phyloP scores from a whole-genome alignment of 495 filamentous ascomycete genomes.

The Xylaria bambusicola region DNA sequence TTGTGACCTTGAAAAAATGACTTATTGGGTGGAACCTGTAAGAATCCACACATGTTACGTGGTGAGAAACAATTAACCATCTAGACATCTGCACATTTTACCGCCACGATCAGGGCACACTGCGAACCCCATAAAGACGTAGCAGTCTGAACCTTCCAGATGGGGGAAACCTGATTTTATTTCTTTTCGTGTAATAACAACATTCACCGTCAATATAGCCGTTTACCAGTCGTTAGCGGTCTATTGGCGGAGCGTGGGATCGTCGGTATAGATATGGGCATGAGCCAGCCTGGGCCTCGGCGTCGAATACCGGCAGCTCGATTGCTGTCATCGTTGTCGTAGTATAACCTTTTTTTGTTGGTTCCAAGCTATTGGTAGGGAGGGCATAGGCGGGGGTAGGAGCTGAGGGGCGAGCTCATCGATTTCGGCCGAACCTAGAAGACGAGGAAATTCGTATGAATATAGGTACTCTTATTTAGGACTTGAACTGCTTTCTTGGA shows the following conservation, averaged over 20 bases:
- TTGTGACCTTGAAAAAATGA: constrained; percentile 10
- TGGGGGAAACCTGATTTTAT: constrained; percentile 40
- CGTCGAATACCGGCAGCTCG: constrained; percentile 12
- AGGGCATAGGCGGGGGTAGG: constrained; percentile 25
- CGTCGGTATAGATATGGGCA: constrained; percentile 18
- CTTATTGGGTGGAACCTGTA: constrained; percentile 21
- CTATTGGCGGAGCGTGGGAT: constrained; percentile 21
- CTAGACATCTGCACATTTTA: constrained; percentile 34
- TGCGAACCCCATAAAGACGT: constrained; percentile 13
- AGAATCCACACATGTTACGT: constrained; percentile 33
- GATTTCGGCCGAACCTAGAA: constrained; percentile 90
- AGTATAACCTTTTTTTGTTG: constrained; percentile 21
- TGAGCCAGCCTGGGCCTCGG: not conserved
- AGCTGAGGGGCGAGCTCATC: constrained; percentile 59
- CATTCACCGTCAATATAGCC: constrained; percentile 27
- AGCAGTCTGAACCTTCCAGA: constrained; percentile 34
- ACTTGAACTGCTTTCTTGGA: constrained; percentile 88
- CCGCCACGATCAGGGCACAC: constrained; percentile 23
- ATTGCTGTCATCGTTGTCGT: constrained; percentile 12
- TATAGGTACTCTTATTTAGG: constrained; percentile 70
- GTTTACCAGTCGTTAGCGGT: constrained; percentile 15
- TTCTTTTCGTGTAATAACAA: constrained; percentile 39
- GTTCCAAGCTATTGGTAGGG: constrained; percentile 28
- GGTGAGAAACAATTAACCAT: constrained; percentile 38
- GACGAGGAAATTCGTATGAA: constrained; percentile 80